Evolutionary conservation across 495 filamentous ascomycete genomes (phyloP).

Genomic region (Tuber brumale): DNA sequence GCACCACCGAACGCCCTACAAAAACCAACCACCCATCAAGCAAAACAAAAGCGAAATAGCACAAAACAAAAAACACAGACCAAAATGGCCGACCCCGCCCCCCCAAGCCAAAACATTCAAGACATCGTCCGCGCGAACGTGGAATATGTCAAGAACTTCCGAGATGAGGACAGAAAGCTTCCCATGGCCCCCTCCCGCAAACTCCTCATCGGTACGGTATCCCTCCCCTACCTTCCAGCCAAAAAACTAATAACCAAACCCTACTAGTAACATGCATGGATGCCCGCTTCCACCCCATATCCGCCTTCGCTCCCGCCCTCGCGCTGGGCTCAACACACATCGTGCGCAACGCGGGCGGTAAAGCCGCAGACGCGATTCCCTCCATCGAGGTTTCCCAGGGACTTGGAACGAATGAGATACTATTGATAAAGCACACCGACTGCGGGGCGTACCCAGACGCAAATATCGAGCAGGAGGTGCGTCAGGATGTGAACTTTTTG

Average conservation of each 20-base stretch:
- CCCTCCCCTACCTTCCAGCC: not conserved
- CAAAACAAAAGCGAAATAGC: not conserved
- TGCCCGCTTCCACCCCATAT: slow-evolving; percentile 65
- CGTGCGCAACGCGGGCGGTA: slow-evolving; percentile 71
- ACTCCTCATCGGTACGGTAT: not conserved
- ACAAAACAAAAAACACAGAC: not conserved
- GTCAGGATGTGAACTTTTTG: not conserved
- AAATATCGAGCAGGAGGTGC: slow-evolving; percentile 51
- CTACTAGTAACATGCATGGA: slow-evolving; percentile 73
- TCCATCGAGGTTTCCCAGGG: slow-evolving; percentile 72
- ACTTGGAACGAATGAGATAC: slow-evolving; percentile 68
- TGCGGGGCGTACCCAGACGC: slow-evolving; percentile 81
- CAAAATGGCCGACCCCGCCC: not conserved
- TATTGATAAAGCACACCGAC: slow-evolving; percentile 69
- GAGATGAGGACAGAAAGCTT: not conserved
- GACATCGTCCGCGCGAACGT: not conserved
- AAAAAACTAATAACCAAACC: not conserved
- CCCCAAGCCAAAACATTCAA: not conserved
- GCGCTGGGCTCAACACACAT: slow-evolving; percentile 71
- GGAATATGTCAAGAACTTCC: not conserved
- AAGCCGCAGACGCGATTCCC: slow-evolving; percentile 61
- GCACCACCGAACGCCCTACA: not conserved
- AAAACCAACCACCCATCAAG: not conserved
- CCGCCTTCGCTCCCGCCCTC: slow-evolving; percentile 67
- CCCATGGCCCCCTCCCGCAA: slow-evolving; percentile 5